Conservation (phyloP, 1,139 yeast genomes). For the Geotrichum armillariae region DNA sequence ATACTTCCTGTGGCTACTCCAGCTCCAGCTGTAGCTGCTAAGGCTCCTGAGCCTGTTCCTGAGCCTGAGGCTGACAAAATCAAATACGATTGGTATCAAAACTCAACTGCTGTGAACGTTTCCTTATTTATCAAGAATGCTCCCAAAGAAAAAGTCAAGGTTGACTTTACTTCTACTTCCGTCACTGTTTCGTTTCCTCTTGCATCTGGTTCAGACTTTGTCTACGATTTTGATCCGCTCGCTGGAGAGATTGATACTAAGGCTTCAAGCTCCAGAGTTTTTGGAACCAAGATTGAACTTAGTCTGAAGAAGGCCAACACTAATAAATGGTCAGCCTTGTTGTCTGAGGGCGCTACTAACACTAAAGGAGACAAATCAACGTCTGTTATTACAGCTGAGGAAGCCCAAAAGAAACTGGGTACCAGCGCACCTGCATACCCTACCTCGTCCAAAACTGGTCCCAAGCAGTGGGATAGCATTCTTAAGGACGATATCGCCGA, state of each 20-base stretch:
- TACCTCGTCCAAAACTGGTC: conserved; percentile 54
- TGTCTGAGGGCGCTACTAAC: conserved; percentile 24
- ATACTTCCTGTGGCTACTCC: background rate
- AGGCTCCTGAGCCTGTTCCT: background rate
- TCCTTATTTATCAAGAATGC: conserved; percentile 72
- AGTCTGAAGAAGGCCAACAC: conserved; percentile 42
- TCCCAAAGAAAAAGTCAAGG: conserved; percentile 46
- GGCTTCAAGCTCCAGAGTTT: conserved; percentile 52
- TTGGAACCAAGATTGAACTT: conserved; percentile 76
- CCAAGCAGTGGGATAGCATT: conserved; percentile 72
- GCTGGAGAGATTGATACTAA: conserved; percentile 51
- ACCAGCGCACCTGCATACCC: conserved; percentile 47
- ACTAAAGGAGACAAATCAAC: conserved; percentile 24
- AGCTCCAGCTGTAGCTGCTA: conserved; percentile 7
- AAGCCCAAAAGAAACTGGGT: conserved; percentile 19
- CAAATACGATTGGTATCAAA: conserved; percentile 82
- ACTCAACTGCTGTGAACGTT: conserved; percentile 54
- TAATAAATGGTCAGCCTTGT: conserved; percentile 44
- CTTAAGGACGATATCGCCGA: conserved; percentile 53
- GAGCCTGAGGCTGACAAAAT: conserved; percentile 40
- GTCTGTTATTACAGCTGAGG: conserved; percentile 16
- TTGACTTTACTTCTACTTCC: conserved; percentile 41
- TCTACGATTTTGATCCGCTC: conserved; percentile 47
- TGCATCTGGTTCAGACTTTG: conserved; percentile 25
- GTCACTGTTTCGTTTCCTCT: conserved; percentile 33